A percentile compares a stretch with the other conserved stretches of the same genome.
These are phyloP conservation scores for Abortiporus biennis DNA, from an alignment of 1,284 basidiomycete genomes.

Conservation along the genomic window DNA sequence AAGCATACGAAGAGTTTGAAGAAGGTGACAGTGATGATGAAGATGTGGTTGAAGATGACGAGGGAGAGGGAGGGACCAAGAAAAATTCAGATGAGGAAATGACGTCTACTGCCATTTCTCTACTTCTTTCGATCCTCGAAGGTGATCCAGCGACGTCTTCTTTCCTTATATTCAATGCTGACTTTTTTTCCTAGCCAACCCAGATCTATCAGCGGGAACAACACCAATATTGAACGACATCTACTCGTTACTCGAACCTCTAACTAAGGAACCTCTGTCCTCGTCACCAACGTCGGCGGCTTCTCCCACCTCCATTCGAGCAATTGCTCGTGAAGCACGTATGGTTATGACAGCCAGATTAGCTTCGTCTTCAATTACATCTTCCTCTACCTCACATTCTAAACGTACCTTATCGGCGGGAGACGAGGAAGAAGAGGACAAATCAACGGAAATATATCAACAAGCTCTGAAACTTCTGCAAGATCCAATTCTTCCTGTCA, in stretches of 20 bases:
- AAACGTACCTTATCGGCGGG: conserved; percentile 34
- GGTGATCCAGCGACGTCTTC: conserved; percentile 35
- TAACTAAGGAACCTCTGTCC: conserved; percentile 40
- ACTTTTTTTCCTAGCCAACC: conserved; percentile 50
- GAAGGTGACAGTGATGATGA: conserved; percentile 45
- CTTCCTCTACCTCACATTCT: conserved; percentile 17
- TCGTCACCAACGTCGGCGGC: too few relatives aligned
- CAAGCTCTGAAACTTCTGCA: conserved; percentile 85
- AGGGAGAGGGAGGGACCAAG: conserved; percentile 26
- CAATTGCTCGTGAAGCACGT: conserved; percentile 69
- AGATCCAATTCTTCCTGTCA: conserved; percentile 92
- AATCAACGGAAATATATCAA: conserved; percentile 65
- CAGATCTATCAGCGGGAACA: conserved; percentile 54
- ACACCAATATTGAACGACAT: conserved; percentile 69
- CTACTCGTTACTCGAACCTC: conserved; percentile 54
- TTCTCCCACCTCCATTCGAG: conserved; percentile 45
- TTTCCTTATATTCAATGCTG: background rate
- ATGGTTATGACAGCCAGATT: conserved; percentile 78
- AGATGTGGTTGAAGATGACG: conserved; percentile 34
- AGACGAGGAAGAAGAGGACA: too few relatives aligned
- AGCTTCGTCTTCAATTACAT: conserved; percentile 44
- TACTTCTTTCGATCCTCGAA: conserved; percentile 80
- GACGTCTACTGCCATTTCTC: conserved; percentile 67
- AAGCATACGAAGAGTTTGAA: conserved; percentile 10
- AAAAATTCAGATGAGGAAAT: conserved; percentile 50